A percentile compares a stretch with the other conserved stretches of the same genome.
Conservation (phyloP, 768 basidiomycete genomes). For the Hygrocybe punicea region DNA sequence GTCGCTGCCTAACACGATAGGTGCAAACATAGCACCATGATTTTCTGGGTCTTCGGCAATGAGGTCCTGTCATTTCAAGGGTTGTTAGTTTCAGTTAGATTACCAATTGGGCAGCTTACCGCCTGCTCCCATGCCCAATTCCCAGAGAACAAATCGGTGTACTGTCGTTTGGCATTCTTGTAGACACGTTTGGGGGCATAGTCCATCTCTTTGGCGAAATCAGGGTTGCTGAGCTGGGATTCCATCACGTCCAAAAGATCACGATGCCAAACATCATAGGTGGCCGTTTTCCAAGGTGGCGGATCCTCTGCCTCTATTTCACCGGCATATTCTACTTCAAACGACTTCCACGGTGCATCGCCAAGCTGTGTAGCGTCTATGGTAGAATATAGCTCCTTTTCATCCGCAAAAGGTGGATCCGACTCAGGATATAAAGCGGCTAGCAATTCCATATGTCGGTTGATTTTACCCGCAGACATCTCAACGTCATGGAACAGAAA, state of each 20-base stretch:
- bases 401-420: conserved; percentile 17
- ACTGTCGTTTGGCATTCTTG: conserved; percentile 16
- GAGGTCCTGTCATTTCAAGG: conserved; percentile 18
- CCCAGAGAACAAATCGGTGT: conserved; percentile 36
- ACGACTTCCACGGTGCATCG: conserved; percentile 21
- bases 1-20: conserved; percentile 37
- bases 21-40: conserved; percentile 31
- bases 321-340: conserved; percentile 20
- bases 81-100: neutral
- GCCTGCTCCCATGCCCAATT: conserved; percentile 35
- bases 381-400: conserved; percentile 21
- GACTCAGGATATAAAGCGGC: conserved; percentile 17
- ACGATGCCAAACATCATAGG: conserved; percentile 23
- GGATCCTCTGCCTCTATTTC: conserved; percentile 9
- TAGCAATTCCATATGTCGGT: conserved; percentile 25
- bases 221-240: conserved; percentile 21
- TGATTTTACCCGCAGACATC: conserved; percentile 19
- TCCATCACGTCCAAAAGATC: conserved; percentile 17
- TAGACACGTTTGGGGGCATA: conserved; percentile 23
- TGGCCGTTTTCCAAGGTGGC: conserved; percentile 29
- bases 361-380: conserved; percentile 26
- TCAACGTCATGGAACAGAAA: conserved; percentile 26
- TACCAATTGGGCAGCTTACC: conserved; percentile 17
- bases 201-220: conserved; percentile 22
- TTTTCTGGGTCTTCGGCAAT: conserved; percentile 22